phyloP scores from a whole-genome alignment of 768 basidiomycete genomes.

The Boletellus ananiceps region DNA sequence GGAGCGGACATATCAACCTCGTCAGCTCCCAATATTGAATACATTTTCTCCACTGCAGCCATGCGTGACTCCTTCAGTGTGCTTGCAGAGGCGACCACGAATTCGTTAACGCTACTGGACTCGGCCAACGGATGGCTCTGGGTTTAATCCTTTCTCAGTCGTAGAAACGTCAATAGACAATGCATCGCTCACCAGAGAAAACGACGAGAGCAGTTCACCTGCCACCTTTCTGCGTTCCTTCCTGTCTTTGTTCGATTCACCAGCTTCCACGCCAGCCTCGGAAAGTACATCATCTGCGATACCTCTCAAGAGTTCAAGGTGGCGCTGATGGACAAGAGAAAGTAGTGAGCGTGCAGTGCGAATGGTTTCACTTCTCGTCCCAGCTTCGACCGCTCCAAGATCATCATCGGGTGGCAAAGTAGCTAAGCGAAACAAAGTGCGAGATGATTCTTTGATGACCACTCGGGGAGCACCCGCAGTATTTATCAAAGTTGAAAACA shows the following conservation, averaged over 20 bases:
- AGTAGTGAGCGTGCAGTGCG: constrained; percentile 38
- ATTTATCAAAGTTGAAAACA: constrained; percentile 32
- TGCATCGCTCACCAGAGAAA: constrained; percentile 46
- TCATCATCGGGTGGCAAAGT: constrained; percentile 3
- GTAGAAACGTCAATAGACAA: not conserved
- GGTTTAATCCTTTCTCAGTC: not conserved
- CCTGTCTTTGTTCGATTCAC: constrained; percentile 20
- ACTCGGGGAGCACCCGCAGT: constrained; percentile 16
- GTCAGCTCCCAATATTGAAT: constrained; percentile 34
- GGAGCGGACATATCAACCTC: constrained; percentile 23
- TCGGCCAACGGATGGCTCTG: constrained; percentile 22
- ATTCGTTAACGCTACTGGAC: constrained; percentile 36
- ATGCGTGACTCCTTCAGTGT: constrained; percentile 59
- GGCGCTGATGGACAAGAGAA: constrained; percentile 59
- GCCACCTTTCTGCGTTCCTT: constrained; percentile 38
- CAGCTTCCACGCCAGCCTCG: constrained; percentile 17
- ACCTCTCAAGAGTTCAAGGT: constrained; percentile 46
- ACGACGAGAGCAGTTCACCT: constrained; percentile 53
- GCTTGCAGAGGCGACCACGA: constrained; percentile 53
- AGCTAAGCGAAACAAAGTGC: constrained; percentile 21
- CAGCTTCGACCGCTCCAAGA: not conserved
- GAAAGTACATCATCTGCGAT: constrained; percentile 37
- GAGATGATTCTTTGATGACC: constrained; percentile 21
- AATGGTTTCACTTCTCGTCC: constrained; percentile 3
- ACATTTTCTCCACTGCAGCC: constrained; percentile 54